Percentiles rank a stretch among this genome's conserved stretches.
Evolutionary conservation across 2,329 filamentous ascomycete genomes (phyloP).

Genomic region (Hypocreales sp.): DNA sequence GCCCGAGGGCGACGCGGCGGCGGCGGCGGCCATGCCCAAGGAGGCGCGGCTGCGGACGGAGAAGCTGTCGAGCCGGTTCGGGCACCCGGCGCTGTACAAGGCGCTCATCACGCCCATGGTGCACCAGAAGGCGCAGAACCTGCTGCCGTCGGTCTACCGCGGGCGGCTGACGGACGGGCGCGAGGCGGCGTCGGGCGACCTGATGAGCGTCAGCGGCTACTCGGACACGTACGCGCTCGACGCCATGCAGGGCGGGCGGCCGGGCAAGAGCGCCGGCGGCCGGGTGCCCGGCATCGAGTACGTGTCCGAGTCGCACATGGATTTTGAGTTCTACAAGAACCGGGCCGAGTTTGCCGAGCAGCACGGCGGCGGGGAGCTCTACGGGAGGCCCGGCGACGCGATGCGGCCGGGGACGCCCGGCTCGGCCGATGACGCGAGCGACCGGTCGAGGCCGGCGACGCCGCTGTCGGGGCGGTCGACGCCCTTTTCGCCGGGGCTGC

Average conservation of each 20-base stretch:
- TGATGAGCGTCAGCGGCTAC: constrained; percentile 51
- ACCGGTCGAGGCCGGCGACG: constrained; percentile 29
- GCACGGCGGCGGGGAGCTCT: constrained; percentile 62
- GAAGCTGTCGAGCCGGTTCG: constrained; percentile 63
- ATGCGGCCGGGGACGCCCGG: constrained; percentile 46
- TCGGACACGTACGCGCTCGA: constrained; percentile 72
- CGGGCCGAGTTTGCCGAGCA: constrained; percentile 76
- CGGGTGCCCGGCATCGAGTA: constrained; percentile 67
- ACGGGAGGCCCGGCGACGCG: constrained; percentile 43
- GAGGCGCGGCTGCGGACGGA: constrained; percentile 43
- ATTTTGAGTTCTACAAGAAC: constrained; percentile 87
- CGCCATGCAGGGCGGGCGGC: constrained; percentile 47
- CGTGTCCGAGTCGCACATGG: constrained; percentile 71
- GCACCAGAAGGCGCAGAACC: constrained; percentile 73
- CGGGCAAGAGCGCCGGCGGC: constrained; percentile 26
- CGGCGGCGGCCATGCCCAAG: constrained; percentile 27
- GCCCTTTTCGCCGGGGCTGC: constrained; percentile 17
- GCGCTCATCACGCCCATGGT: constrained; percentile 92
- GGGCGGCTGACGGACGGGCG: constrained; percentile 59
- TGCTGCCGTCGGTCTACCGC: constrained; percentile 72
- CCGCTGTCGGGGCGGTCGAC: constrained; percentile 19
- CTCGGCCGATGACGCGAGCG: constrained; percentile 29
- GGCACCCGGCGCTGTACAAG: constrained; percentile 80
- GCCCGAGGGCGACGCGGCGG: too few relatives aligned
- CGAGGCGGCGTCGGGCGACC: constrained; percentile 39